These are phyloP conservation scores for California macrophylla DNA, from an alignment of 441 rosid genomes.

Conservation along the genomic window DNA sequence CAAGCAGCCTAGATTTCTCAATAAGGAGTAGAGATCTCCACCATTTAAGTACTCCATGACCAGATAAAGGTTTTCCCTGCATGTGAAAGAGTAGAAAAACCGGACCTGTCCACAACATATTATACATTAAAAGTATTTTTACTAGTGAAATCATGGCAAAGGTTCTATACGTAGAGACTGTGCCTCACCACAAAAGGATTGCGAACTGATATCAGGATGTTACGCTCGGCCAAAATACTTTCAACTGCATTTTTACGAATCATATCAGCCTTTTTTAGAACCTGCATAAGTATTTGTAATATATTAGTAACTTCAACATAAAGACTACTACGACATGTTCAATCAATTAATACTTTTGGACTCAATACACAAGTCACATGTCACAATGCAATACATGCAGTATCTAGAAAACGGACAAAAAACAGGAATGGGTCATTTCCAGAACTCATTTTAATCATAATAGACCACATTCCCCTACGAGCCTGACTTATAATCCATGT, in stretches of 20 bases:
- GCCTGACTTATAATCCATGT: not conserved
- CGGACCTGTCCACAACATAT: constrained; percentile 62
- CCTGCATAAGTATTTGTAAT: constrained; percentile 38
- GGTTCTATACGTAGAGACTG: constrained; percentile 6
- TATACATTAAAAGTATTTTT: constrained; percentile 25
- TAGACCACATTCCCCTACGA: not conserved
- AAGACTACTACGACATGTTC: not conserved
- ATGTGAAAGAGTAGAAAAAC: constrained; percentile 93
- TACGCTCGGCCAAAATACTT: constrained; percentile 86
- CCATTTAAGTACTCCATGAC: constrained; percentile 99
- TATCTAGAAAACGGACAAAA: not conserved
- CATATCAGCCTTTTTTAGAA: constrained; percentile 90
- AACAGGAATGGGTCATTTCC: not conserved
- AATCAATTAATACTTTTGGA: not conserved
- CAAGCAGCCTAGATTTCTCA: constrained; percentile 86
- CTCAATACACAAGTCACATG: not conserved
- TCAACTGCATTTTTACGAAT: constrained; percentile 96
- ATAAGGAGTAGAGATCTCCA: constrained; percentile 87
- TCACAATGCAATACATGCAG: not conserved
- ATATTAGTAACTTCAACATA: constrained; percentile 8
- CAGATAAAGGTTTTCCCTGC: constrained; percentile 91
- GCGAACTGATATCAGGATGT: constrained; percentile 83
- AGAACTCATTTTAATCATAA: not conserved
- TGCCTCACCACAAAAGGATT: constrained; percentile 94
- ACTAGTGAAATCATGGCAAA: constrained; percentile 7